Conservation (phyloP, 768 basidiomycete species). For the Cyclocybe cylindracea region DNA sequence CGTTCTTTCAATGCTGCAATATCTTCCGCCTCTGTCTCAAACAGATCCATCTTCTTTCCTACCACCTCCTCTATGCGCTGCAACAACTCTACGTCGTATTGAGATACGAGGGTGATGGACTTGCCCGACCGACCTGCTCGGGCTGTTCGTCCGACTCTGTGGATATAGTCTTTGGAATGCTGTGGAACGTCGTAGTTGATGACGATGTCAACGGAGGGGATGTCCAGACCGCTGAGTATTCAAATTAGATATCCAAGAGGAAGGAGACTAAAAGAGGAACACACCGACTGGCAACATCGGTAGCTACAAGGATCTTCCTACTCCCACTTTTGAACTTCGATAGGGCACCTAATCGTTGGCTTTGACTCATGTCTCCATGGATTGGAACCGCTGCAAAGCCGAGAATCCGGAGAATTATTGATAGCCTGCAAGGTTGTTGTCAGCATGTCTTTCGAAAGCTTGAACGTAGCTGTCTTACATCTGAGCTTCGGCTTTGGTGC, state of each 20-base stretch:
- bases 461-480: constrained; percentile 41
- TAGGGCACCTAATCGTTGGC: constrained; percentile 88
- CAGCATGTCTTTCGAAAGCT: neutral
- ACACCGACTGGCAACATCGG: constrained; percentile 92
- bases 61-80: constrained; percentile 94
- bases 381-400: constrained; percentile 95
- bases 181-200: constrained; percentile 98
- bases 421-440: constrained; percentile 49
- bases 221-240: constrained; percentile 79
- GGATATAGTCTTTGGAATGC: constrained; percentile 99
- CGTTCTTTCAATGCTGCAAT: constrained; percentile 85
- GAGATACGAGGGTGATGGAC: constrained; percentile 95
- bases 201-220: constrained; percentile 93
- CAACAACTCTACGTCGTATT: constrained; percentile 96
- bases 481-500: constrained; percentile 93
- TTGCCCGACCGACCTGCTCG: constrained; percentile 97
- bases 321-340: constrained; percentile 96
- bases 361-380: constrained; percentile 94
- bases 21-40: constrained; percentile 86
- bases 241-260: neutral
- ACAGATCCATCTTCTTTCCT: constrained; percentile 90
- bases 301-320: constrained; percentile 90
- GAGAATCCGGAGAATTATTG: constrained; percentile 86
- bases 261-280: constrained; percentile 21
- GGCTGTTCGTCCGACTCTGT: constrained; percentile 96